Evolutionary conservation across 176 grass and related monocot genomes (phyloP), one percentile per base, ranked within the genome.

Genomic region (Raddia distichophylla): DNA sequence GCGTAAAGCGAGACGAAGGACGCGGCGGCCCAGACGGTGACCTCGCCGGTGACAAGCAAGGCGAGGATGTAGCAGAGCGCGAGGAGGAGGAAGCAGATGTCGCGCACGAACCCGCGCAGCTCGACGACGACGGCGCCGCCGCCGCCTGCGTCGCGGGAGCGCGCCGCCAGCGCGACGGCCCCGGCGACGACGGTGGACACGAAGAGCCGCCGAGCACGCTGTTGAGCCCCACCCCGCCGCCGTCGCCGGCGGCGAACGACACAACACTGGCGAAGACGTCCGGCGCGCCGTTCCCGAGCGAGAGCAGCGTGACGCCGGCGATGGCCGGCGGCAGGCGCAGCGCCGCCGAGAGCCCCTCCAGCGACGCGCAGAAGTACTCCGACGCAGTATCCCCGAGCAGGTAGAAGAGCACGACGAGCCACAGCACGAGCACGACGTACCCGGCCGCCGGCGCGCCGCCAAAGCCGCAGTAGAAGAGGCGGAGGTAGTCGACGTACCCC

Each of bases 201-300:
- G 73, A 97, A 94, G 5, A 97, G 85, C 94, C 94, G 22, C 94
- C 94, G 19, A 94, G 94, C 7, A 91, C 91, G 74, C 91, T 97
- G 75, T 76, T 86, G 47, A 97, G 80, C 8, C 94, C 94, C 3
- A 97, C 83, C 6, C 63, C 63, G 40, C 65, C 87, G 8, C 69
- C 84, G 53, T 74, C 83, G 3, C 85, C 88, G 0, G 79, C 47
- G 5, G 77, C 89, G 90, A 98, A 94, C 7, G 95, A 95, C 1
- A 95, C 90, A 8, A 95, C 52, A 75, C 88, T 93, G 43, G 95
- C 89, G 81, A 98, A 98, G 1, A 98, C 81, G 80, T 95, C 95
- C 3, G 92, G 92, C 20, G 95, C 92, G 73, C 92, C 92, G 60
- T 98, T 98, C 7, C 95, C 95, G 13, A 98, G 86, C 0, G 95